A percentile compares a stretch with the other conserved stretches of the same genome.
phyloP scores from a whole-genome alignment of 2,329 filamentous ascomycete species.

The Ceratocystis alfenasii region DNA sequence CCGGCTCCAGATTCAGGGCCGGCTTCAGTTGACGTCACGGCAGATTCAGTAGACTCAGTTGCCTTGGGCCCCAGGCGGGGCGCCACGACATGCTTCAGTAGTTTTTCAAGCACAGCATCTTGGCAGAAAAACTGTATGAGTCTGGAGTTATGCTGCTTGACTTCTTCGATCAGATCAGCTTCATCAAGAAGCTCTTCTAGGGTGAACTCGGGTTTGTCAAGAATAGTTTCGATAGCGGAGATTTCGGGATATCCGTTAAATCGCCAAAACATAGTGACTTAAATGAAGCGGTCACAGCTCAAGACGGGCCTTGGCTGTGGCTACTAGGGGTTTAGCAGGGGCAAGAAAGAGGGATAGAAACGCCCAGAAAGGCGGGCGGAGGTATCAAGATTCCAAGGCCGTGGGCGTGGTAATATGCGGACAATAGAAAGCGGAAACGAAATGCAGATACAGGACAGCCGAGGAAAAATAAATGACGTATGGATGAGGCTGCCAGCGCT shows the following conservation, averaged over 20 bases:
- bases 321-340: not conserved
- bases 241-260: conserved; percentile 98
- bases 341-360: not conserved
- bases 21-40: not conserved
- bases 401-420: not conserved
- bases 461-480: not conserved
- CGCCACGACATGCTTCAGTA: conserved; percentile 85
- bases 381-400: not conserved
- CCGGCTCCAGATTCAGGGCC: conserved; percentile 25
- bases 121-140: conserved; percentile 91
- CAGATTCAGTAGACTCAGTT: conserved; percentile 37
- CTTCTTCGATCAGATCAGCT: conserved; percentile 88
- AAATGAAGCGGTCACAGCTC: conserved; percentile 27
- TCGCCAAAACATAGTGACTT: conserved; percentile 93
- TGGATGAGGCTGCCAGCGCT: too few relatives aligned
- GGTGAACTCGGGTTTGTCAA: conserved; percentile 91
- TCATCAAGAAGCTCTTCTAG: conserved; percentile 95
- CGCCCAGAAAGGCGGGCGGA: not conserved
- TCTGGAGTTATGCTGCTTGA: conserved; percentile 96
- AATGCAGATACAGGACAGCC: not conserved
- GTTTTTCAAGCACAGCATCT: conserved; percentile 67
- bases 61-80: conserved; percentile 52
- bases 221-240: conserved; percentile 89
- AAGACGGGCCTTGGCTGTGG: conserved; percentile 24
- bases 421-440: not conserved